These are phyloP conservation scores for Boletus barrowsii DNA, from an alignment of 768 basidiomycete species.

Conservation along the genomic window DNA sequence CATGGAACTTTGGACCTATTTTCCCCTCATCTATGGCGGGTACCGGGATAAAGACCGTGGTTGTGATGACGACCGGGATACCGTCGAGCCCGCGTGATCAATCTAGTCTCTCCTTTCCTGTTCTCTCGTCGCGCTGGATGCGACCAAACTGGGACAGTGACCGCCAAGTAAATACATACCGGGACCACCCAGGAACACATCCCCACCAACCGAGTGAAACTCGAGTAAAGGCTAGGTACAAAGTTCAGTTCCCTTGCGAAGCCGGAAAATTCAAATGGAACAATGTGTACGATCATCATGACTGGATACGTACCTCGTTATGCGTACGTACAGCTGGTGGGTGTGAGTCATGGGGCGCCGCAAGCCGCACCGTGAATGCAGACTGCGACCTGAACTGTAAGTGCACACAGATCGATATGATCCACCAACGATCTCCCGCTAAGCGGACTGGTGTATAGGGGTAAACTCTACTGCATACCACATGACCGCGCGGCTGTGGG, in stretches of 20 bases:
- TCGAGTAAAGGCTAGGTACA: constrained; percentile 18
- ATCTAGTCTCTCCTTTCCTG: constrained; percentile 12
- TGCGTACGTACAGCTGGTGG: constrained; percentile 7
- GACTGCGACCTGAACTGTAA: constrained; percentile 3
- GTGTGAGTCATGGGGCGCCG: neutral
- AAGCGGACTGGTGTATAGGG: constrained; percentile 6
- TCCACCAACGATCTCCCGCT: constrained; percentile 9
- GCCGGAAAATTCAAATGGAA: constrained; percentile 3
- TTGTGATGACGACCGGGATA: constrained; percentile 32
- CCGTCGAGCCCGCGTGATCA: constrained; percentile 28
- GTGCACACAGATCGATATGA: constrained; percentile 12
- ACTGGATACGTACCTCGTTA: constrained; percentile 2
- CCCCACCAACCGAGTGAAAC: constrained; percentile 3
- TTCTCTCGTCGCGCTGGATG: neutral
- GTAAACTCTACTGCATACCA: neutral
- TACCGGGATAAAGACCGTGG: constrained; percentile 7
- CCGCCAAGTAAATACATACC: constrained; percentile 5
- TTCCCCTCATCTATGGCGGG: constrained; percentile 1
- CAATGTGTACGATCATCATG: constrained; percentile 6
- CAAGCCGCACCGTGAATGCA: neutral
- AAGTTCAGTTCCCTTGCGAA: constrained; percentile 5
- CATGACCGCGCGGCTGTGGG: neutral
- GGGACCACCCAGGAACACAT: neutral
- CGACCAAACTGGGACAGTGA: neutral
- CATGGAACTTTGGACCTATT: neutral